A percentile compares a stretch with the other conserved stretches of the same genome.
Conservation (phyloP, 2,329 filamentous ascomycete species). For the Alternaria burnsii region DNA sequence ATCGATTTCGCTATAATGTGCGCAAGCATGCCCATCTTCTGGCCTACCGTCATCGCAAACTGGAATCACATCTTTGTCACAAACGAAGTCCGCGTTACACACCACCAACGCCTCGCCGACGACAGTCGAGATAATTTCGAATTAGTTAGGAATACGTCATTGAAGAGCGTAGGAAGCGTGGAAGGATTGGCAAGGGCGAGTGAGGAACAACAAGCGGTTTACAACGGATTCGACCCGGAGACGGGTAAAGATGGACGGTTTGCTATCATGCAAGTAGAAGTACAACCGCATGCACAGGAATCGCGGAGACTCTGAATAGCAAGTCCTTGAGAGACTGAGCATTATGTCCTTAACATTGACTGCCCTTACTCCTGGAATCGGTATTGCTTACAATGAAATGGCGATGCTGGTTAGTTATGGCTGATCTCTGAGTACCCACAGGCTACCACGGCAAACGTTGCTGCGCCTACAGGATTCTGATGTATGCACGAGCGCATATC, state of each 20-base stretch:
- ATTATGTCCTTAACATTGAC: background rate
- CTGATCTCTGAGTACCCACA: background rate
- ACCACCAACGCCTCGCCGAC: slow-evolving; percentile 28
- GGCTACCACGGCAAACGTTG: background rate
- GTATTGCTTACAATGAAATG: background rate
- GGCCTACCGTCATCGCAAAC: slow-evolving; percentile 42
- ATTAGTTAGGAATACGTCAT: slow-evolving; percentile 24
- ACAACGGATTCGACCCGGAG: slow-evolving; percentile 22
- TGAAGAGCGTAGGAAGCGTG: slow-evolving; percentile 34
- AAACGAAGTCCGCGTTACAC: slow-evolving; percentile 44
- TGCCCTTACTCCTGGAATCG: background rate
- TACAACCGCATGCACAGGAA: slow-evolving; percentile 11
- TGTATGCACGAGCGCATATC: background rate
- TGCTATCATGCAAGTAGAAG: slow-evolving; percentile 14
- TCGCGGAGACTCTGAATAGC: slow-evolving; percentile 2
- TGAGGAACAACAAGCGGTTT: slow-evolving; percentile 16
- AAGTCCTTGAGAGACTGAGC: background rate
- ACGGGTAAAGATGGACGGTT: slow-evolving; percentile 8
- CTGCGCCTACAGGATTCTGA: background rate
- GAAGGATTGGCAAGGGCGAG: slow-evolving; percentile 29
- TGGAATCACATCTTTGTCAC: slow-evolving; percentile 46
- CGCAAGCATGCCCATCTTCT: slow-evolving; percentile 51
- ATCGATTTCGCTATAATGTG: slow-evolving; percentile 49
- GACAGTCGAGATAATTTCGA: slow-evolving; percentile 26
- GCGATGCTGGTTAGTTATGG: background rate